Evolutionary conservation across 2,329 filamentous ascomycete genomes (phyloP), one percentile per base, ranked within the genome.

Genomic region (Xylariaceae sp.): DNA sequence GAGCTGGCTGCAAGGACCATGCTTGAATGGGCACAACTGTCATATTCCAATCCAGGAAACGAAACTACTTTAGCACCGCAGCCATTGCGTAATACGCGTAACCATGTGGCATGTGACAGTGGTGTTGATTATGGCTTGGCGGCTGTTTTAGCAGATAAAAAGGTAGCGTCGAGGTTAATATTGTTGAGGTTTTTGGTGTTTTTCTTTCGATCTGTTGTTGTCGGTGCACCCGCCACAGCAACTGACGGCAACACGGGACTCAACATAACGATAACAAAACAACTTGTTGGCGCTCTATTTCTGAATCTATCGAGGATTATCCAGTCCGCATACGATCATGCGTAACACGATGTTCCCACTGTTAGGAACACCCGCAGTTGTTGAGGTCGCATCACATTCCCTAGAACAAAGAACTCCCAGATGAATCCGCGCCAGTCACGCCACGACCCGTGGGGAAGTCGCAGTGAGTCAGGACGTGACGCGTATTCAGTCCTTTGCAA

Each of bases 101-200:
- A 45, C 42, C 42, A 2, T 45, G n/a, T 15, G 42, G 42, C 58
- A 63, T 61, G 53, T 62, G 58, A 61, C 15, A 42, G 37, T 51
- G 49, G 56, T 4, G 4, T 5, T 42, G 37, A 53, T 63, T 58
- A 56, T 55, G 58, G 13, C 39, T 48, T 39, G 23, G 23, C 23
- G 23, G 23, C 23, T 30, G 23, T 30, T 30, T 30, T 30, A 30
- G 23, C 23, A 30, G 23, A 30, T 30, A 30, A 30, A 30, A 30
- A 30, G 23, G 23, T 30, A 30, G 23, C 37, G 48, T 50, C 9
- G 48, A 56, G 50, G 51, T 30, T 30, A 30, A 30, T 30, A 30
- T 30, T 30, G 23, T 30, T 30, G 23, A 30, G 23, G 23, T 30
- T 45, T 11, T 45, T 45, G 42, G 10, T 45, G 42, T 45, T 45